Percentiles rank a stretch among this genome's conserved stretches.
phyloP scores from a whole-genome alignment of 805 yeast genomes.

The Isabelozyma pseudorhagii region DNA sequence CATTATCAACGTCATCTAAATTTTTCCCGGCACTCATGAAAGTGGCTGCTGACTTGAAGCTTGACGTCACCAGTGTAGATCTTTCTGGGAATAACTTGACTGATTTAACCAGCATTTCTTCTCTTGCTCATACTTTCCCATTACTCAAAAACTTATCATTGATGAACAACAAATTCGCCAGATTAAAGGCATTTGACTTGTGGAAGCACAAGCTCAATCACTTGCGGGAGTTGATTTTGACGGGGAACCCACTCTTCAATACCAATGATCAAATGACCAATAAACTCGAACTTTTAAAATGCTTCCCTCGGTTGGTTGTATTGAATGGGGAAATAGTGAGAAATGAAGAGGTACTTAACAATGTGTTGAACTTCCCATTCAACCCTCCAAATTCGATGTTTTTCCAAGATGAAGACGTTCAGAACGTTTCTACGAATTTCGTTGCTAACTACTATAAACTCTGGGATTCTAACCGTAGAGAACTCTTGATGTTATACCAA shows the following conservation, averaged over 20 bases:
- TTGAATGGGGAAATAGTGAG: slow-evolving; percentile 78
- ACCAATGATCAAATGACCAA: slow-evolving; percentile 36
- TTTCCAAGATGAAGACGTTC: slow-evolving; percentile 75
- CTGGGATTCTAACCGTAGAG: slow-evolving; percentile 80
- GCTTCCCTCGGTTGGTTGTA: slow-evolving; percentile 77
- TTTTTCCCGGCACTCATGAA: slow-evolving; percentile 89
- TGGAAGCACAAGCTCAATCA: slow-evolving; percentile 75
- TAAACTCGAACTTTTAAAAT: slow-evolving; percentile 58
- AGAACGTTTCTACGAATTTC: slow-evolving; percentile 71
- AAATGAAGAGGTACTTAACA: slow-evolving; percentile 59
- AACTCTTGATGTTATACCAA: slow-evolving; percentile 71
- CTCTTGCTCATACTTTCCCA: slow-evolving; percentile 76
- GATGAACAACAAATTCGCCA: slow-evolving; percentile 66
- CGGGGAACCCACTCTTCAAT: slow-evolving; percentile 70
- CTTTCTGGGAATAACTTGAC: slow-evolving; percentile 56
- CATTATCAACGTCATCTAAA: slow-evolving; percentile 64
- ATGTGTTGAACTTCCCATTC: slow-evolving; percentile 55
- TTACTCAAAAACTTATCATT: slow-evolving; percentile 72
- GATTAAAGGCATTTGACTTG: slow-evolving; percentile 58
- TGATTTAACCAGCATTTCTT: slow-evolving; percentile 57
- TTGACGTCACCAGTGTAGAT: slow-evolving; percentile 70
- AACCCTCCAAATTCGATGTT: slow-evolving; percentile 60
- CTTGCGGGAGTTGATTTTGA: slow-evolving; percentile 73
- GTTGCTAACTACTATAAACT: slow-evolving; percentile 68
- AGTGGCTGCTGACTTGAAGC: slow-evolving; percentile 54